phyloP scores from a whole-genome alignment of 1,139 yeast genomes.

The Kodamaea sp. region DNA sequence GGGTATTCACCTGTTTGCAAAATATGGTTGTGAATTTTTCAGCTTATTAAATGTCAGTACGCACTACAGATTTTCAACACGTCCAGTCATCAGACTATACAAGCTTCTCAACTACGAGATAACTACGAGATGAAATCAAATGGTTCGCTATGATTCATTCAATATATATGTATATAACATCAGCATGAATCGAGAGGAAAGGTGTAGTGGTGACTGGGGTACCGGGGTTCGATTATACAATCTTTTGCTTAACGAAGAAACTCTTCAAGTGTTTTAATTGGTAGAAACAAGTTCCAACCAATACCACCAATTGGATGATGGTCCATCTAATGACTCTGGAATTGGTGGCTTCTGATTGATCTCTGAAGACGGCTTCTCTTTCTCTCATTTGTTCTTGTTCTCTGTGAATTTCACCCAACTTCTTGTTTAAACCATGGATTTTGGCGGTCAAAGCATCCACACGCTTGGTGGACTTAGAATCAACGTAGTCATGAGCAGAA shows the following conservation, averaged over 20 bases:
- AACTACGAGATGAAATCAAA: too few species aligned
- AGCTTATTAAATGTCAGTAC: too few species aligned
- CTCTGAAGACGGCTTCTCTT: conserved; percentile 49
- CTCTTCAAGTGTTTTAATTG: conserved; percentile 54
- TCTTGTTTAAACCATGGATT: conserved; percentile 41
- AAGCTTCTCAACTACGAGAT: too few species aligned
- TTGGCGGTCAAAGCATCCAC: conserved; percentile 45
- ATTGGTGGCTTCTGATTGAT: conserved; percentile 50
- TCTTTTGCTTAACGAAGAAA: conserved; percentile 53
- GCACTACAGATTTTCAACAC: too few species aligned
- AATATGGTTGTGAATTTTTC: not conserved
- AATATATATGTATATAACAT: too few species aligned
- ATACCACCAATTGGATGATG: conserved; percentile 45
- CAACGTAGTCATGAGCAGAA: conserved; percentile 49
- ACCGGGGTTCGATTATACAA: too few species aligned
- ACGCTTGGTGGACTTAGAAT: conserved; percentile 46
- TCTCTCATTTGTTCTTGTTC: conserved; percentile 51
- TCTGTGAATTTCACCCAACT: conserved; percentile 45
- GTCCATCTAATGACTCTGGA: conserved; percentile 50
- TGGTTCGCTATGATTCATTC: too few species aligned
- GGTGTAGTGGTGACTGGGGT: too few species aligned
- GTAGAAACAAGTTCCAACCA: conserved; percentile 50
- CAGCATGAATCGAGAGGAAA: too few species aligned
- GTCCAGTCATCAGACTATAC: too few species aligned
- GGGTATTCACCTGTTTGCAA: not conserved